A percentile compares a stretch with the other conserved stretches of the same genome.
Conservation (phyloP, 225 moss, liverwort and hornwort species). For the Marchantia polymorpha region DNA sequence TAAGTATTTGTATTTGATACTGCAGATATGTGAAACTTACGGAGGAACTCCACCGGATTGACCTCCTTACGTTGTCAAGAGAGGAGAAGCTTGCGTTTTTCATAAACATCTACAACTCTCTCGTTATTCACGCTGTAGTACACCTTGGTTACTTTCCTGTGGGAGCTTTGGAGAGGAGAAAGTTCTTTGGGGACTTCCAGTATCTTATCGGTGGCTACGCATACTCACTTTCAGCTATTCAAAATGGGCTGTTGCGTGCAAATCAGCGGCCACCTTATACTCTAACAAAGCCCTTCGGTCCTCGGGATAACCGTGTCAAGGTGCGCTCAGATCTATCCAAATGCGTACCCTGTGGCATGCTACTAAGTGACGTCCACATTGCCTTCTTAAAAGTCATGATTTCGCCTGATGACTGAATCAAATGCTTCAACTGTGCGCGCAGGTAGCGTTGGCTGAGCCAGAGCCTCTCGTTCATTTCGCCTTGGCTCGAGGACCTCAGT, state of each 20-base stretch:
- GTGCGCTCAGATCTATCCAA: background rate
- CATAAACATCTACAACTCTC: conserved; percentile 30
- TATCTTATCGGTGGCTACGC: conserved; percentile 33
- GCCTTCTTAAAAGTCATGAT: background rate
- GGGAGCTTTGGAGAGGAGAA: conserved; percentile 29
- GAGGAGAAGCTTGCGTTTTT: conserved; percentile 32
- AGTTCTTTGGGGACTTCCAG: conserved; percentile 34
- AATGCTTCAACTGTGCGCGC: background rate
- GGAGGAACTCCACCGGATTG: conserved; percentile 32
- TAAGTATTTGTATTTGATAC: background rate
- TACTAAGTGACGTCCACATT: no score
- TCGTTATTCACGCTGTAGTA: conserved; percentile 34
- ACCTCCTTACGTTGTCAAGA: conserved; percentile 22
- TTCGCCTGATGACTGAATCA: background rate
- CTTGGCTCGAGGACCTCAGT: conserved; percentile 30
- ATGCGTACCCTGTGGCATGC: background rate
- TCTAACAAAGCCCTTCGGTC: conserved; percentile 27
- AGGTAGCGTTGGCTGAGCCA: conserved; percentile 25
- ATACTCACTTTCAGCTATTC: conserved; percentile 30
- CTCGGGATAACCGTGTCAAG: conserved; percentile 26
- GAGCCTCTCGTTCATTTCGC: conserved; percentile 34
- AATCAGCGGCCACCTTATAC: conserved; percentile 30
- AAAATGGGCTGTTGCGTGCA: conserved; percentile 32
- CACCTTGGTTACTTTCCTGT: conserved; percentile 30
- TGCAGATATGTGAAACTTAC: conserved; percentile 32